Evolutionary conservation across 148 eudicot genomes (phyloP), one percentile per base, ranked within the genome.

Genomic region (Limonium bicolor): DNA sequence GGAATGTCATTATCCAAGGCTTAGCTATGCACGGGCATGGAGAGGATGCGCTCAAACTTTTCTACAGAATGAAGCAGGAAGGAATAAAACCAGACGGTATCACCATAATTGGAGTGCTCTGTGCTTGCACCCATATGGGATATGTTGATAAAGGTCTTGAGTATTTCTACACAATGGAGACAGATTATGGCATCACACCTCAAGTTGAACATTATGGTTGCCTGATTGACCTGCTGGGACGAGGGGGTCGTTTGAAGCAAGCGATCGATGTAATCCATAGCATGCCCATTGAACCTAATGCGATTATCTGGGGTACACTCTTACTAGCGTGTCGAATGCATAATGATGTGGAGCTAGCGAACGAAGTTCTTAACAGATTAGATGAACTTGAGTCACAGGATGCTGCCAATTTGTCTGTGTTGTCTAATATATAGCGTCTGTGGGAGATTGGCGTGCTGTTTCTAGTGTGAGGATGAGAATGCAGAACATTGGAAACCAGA

Each of bases 71-170:
- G 94, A 68, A 51, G 55, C 35, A 56, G 51, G 81, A 72, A 55
- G 80, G 92, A 27, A 67, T 74, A 50, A 53, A 27, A 16, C 94
- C 97, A 7, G 94, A 88, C 55, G 71, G 62, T 47, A 67, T 83
- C 56, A 88, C 92, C 11, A 75, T 88, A 9, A 64, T 83, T 40
- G 92, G 83, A 18, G 63, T 88, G 48, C 45, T 88, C 38, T 83
- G 92, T 60, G 97, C 90, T 58, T 88, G 97, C 70, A 83, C 81
- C 13, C 97, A 83, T 44, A 64, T 77, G 33, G 94, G 97, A 33
- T 63, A 60, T 43, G 60, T 88, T 17, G 68, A 80, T 1, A 58
- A 56, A 29, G 97, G 97, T 7, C 36, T 80, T 21, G 49, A 54
- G 20, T 74, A 60, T 53, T 88, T 88, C 54, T 61, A 83, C 23